Evolutionary conservation across 805 yeast species (phyloP), one percentile per base, ranked within the genome.

Genomic region (Candida nitratophila): DNA sequence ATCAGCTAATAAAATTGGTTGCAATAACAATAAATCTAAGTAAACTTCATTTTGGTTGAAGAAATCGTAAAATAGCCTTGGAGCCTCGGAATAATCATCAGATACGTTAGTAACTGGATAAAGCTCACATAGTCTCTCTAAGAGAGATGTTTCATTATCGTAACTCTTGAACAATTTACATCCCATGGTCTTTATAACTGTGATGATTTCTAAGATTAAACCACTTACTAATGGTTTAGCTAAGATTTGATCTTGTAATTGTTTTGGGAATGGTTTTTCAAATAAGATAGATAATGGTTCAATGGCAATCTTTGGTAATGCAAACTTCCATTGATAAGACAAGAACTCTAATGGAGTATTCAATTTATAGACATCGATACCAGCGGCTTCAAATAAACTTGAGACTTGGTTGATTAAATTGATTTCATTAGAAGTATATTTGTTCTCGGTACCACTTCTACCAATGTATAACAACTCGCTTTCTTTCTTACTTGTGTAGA

Each of bases 1-100:
- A 65, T 89, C 96, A n/a, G 93, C 96, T 45, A 89, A 69, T 44
- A 90, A 68, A 42, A 90, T 90, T 5, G 96, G 95, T 57, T 88
- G 95, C 48, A 90, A 73, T 43, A 90, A 66, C 37, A 88, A 68
- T 57, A 88, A 70, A 65, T 90, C 97, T 36, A 85, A 69, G 48
- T 83, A 79, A 47, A 86, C 61, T 37, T 76, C 78, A 52, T 76
- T 57, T 59, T 73, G 71, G 52, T 76, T 68, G 57, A 66, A 74
- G 55, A 78, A 86, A 55, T 83, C 81, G 61, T 80, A 87, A 49
- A 84, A 82, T 44, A 83, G 65, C 37, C 71, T 65, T 36, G 89
- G 86, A 15, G 78, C 69, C 48, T 72, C 72, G 35, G 70, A 48
- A 40, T 64, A 70, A 43, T 68, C 59, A 33, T 43, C 49, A 4